Conservation (phyloP, 2,329 filamentous ascomycete genomes). For the Epicoccum nigrum region DNA sequence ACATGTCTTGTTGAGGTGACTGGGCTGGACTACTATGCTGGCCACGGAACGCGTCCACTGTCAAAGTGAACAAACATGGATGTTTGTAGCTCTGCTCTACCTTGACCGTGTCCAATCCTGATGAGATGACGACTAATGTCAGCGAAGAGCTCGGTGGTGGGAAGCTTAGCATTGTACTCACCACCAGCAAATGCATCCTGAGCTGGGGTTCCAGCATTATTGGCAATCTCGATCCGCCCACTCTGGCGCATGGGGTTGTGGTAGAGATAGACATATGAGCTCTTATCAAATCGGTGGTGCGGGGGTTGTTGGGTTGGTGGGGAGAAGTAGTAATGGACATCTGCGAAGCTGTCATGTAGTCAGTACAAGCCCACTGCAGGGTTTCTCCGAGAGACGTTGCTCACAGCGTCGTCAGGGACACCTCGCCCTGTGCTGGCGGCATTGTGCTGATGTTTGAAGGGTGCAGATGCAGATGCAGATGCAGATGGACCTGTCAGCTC, state of each 20-base stretch:
- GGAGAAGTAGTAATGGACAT: constrained; percentile 79
- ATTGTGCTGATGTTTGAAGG: constrained; percentile 39
- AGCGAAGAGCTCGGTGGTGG: constrained; percentile 17
- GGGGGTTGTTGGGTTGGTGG: constrained; percentile 69
- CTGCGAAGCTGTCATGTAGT: constrained; percentile 66
- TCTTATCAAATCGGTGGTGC: constrained; percentile 82
- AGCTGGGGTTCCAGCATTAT: constrained; percentile 73
- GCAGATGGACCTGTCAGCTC: constrained; percentile 18
- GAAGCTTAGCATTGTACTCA: constrained; percentile 53
- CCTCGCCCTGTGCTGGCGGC: constrained; percentile 57
- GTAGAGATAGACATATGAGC: constrained; percentile 81
- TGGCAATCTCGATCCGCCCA: constrained; percentile 77
- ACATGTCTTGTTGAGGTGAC: constrained; percentile 55
- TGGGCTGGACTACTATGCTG: constrained; percentile 44
- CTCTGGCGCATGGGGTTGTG: constrained; percentile 71
- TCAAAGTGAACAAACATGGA: constrained; percentile 71
- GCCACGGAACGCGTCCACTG: constrained; percentile 57
- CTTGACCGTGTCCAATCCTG: constrained; percentile 70
- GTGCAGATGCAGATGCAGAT: no score
- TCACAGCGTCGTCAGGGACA: constrained; percentile 55
- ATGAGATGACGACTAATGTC: constrained; percentile 23
- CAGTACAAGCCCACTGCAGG: constrained; percentile 15
- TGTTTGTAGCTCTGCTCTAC: constrained; percentile 77
- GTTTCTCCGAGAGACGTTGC: constrained; percentile 14
- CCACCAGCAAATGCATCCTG: constrained; percentile 81